phyloP scores from a whole-genome alignment of 129 eudicot genomes.

The Arctium lappa region DNA sequence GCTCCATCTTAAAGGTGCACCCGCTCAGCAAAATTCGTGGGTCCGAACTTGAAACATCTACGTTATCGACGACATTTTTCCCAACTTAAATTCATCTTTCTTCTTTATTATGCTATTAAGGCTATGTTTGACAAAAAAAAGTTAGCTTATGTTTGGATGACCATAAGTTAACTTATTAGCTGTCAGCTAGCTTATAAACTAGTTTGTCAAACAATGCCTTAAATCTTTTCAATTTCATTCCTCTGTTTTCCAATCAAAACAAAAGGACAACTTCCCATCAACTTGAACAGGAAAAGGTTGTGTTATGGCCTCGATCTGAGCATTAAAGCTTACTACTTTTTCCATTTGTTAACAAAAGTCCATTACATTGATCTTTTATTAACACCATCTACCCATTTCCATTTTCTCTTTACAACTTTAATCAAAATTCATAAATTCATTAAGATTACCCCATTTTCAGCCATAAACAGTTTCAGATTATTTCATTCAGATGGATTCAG shows the following conservation, averaged over 20 bases:
- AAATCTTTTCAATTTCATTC: conserved; percentile 15
- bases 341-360: neutral
- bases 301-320: conserved; percentile 34
- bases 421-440: neutral
- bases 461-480: conserved; percentile 7
- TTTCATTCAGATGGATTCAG: conserved; percentile 66
- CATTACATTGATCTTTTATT: conserved; percentile 32
- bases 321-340: conserved; percentile 45
- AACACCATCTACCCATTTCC: conserved; percentile 11
- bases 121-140: too few relatives aligned
- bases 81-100: neutral
- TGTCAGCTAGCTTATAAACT: too few relatives aligned
- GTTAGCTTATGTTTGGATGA: too few relatives aligned
- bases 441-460: neutral
- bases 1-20: too few relatives aligned
- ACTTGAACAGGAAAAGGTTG: neutral
- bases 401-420: conserved; percentile 5
- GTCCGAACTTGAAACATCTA: neutral
- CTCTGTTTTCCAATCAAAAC: conserved; percentile 11
- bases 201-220: too few relatives aligned
- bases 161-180: too few relatives aligned
- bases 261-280: neutral
- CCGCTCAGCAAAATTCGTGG: too few relatives aligned
- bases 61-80: neutral
- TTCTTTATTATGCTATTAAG: neutral